These are phyloP conservation scores for Mycena filopes DNA, from an alignment of 768 basidiomycete species.

Conservation along the genomic window DNA sequence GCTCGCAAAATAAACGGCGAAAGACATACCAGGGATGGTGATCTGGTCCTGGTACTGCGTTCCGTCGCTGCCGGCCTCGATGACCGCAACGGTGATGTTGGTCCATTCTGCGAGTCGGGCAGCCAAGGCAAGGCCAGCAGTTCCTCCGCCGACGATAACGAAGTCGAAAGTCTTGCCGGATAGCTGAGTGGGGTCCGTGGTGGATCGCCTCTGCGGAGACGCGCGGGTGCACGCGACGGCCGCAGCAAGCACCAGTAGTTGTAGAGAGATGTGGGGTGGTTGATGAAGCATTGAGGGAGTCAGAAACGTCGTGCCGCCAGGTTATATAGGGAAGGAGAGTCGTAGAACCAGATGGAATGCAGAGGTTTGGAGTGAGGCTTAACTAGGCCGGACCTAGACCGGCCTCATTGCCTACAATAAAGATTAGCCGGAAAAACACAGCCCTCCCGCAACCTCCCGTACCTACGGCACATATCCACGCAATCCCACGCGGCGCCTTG, in stretches of 20 bases:
- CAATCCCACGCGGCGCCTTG: too few species aligned
- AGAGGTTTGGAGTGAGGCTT: too few species aligned
- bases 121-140: conserved; percentile 31
- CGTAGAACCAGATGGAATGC: too few species aligned
- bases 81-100: conserved; percentile 32
- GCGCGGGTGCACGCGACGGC: conserved; percentile 15
- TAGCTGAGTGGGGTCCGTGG: conserved; percentile 26
- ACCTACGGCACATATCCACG: too few species aligned
- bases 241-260: conserved; percentile 19
- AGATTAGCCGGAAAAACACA: too few species aligned
- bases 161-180: conserved; percentile 33
- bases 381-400: too few species aligned
- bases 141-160: conserved; percentile 30
- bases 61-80: conserved; percentile 32
- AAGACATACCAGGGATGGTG: conserved; percentile 26
- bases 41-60: conserved; percentile 26
- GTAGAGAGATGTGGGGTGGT: too few species aligned
- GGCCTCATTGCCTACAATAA: too few species aligned
- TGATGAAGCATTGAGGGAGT: too few species aligned
- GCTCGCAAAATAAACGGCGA: not conserved
- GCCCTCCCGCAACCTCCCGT: too few species aligned
- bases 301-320: too few species aligned
- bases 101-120: conserved; percentile 27
- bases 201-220: conserved; percentile 24
- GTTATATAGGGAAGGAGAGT: too few species aligned